These are phyloP conservation scores for Bidens hawaiensis DNA, from an alignment of 140 eudicot species.

Conservation along the genomic window DNA sequence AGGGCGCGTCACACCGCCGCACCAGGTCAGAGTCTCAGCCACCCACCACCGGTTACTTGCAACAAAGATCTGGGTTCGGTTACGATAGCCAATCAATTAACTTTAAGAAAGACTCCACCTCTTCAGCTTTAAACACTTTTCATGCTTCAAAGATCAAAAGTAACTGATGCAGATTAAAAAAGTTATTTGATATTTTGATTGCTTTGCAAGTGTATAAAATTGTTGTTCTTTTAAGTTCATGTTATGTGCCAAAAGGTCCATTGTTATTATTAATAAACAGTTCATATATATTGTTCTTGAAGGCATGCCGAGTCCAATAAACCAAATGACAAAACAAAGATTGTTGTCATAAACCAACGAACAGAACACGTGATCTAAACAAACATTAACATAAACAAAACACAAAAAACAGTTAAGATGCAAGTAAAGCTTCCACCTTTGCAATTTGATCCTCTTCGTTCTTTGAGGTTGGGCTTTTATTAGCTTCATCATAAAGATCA, in stretches of 20 bases:
- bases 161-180: conserved; percentile 12
- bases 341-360: conserved; percentile 10
- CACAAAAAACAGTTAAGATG: conserved; percentile 40
- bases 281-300: conserved; percentile 7
- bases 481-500: conserved; percentile 80
- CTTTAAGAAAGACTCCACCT: conserved; percentile 14
- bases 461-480: conserved; percentile 59
- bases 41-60: conserved; percentile 22
- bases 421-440: conserved; percentile 81
- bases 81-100: conserved; percentile 8
- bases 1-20: conserved; percentile 47
- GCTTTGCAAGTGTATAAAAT: conserved; percentile 20
- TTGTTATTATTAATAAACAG: conserved; percentile 1
- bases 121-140: conserved; percentile 13
- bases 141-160: conserved; percentile 22
- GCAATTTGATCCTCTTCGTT: conserved; percentile 90
- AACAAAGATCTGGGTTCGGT: conserved; percentile 22
- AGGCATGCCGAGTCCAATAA: neutral
- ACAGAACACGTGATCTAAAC: conserved; percentile 19
- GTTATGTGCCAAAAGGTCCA: conserved; percentile 10
- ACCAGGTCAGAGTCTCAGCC: conserved; percentile 39
- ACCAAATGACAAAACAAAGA: neutral
- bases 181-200: conserved; percentile 13
- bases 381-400: conserved; percentile 19
- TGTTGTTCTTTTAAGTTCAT: neutral